Conservation (phyloP, 345 rosid species). For the Citrus australasica region DNA sequence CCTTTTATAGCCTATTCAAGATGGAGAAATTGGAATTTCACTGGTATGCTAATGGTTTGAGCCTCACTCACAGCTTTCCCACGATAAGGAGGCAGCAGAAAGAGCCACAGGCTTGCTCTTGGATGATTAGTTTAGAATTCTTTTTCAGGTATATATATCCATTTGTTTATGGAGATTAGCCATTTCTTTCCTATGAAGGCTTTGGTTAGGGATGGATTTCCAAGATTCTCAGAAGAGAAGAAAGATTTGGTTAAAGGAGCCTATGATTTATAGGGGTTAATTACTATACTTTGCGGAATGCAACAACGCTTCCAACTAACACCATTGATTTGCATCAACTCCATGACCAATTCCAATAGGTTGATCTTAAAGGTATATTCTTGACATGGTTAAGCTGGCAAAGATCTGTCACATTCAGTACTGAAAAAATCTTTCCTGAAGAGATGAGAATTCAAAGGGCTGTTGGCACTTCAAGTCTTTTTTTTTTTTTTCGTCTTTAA, state of each 20-base stretch:
- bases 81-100: slow-evolving; percentile 26
- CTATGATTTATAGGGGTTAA: slow-evolving; percentile 44
- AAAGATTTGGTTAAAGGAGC: slow-evolving; percentile 30
- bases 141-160: slow-evolving; percentile 37
- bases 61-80: slow-evolving; percentile 29
- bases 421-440: not conserved
- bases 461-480: not conserved
- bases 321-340: not conserved
- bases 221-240: slow-evolving; percentile 33
- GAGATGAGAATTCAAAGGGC: not conserved
- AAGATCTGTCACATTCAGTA: not conserved
- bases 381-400: not conserved
- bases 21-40: slow-evolving; percentile 37
- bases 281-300: slow-evolving; percentile 35
- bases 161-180: slow-evolving; percentile 5
- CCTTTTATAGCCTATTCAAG: slow-evolving; percentile 7
- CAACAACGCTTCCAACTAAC: not conserved
- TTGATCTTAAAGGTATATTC: not conserved
- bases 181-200: not conserved
- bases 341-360: not conserved
- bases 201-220: slow-evolving; percentile 33
- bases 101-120: slow-evolving; percentile 35
- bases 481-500: not conserved
- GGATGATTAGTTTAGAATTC: slow-evolving; percentile 20
- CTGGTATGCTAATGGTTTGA: slow-evolving; percentile 26